Base-by-base conservation (phyloP, 805 yeast genomes). In the Diddensiella caesifluorescens region DNA sequence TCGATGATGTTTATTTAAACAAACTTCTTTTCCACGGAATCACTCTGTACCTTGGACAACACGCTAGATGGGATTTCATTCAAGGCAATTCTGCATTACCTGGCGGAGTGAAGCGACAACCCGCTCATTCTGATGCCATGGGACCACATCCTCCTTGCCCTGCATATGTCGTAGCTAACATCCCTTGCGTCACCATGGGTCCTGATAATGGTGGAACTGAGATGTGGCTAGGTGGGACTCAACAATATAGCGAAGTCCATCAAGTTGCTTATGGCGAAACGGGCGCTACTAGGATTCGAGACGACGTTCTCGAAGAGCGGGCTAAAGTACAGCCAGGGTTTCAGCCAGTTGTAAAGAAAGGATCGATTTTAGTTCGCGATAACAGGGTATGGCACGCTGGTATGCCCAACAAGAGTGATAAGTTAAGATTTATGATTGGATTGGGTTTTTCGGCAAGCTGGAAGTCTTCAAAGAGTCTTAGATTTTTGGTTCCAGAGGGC, bases 211-310 rank as follows among this genome's bases (percentile, higher is more conserved):
- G 52, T 16, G 38, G 44, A 12, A 49, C 52, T 3, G 48, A 49
- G 23, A 28, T 49, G 13, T 49, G 52, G 52, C 50, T 47, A 5
- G 52, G 52, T 15, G 44, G 44, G 22, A 44, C 52, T 15, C 52
- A 49, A 18, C 30, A 33, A 15, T 41, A 41, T 33, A 41, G 22
- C 16, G 30, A 12, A 10, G 41, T 29, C 2, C 45, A 41, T 22
- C 45, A 41, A 33, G 28, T 23, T 6, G 41, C 40, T 12, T 22
- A 35, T 13, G 41, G 41, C 7, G 21, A n/a, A 9, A 27, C 38
- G 5, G 41, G 23, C 21, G 39, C 32, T 15, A 40, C 33, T 7
- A 26, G 38, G 4, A 38, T 41, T 9, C 30, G 22, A n/a, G 23
- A 10, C 10, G 50, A 43, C 7, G 37, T 37, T 16, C n/a, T 42